Conservation (phyloP, 257 asterid species). For the Solanum corneliomulleri region DNA sequence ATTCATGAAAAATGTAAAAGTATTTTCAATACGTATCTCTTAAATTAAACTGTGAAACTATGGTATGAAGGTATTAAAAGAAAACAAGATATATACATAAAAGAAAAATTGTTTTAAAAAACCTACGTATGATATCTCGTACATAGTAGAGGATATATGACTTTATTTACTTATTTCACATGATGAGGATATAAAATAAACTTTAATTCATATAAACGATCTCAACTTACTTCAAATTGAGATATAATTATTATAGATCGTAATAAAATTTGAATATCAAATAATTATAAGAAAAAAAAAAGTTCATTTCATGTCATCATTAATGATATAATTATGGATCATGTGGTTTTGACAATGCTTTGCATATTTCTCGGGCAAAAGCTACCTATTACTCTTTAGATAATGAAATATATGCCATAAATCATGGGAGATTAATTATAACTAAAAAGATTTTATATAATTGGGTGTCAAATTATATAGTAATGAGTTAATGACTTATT, state of each 20-base stretch:
- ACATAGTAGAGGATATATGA: neutral
- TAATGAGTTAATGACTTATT: neutral
- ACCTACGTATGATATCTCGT: too few species aligned
- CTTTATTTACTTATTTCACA: neutral
- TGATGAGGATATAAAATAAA: neutral
- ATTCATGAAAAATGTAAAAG: too few species aligned
- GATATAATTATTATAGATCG: neutral
- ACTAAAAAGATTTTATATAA: neutral
- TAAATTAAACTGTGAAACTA: neutral
- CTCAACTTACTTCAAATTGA: neutral
- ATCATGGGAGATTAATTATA: neutral
- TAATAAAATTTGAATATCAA: neutral
- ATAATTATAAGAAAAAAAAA: neutral
- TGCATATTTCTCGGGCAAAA: conserved; percentile 6
- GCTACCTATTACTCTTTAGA: neutral
- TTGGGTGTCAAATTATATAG: neutral
- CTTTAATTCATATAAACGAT: neutral
- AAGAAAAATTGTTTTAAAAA: too few species aligned
- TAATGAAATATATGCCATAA: neutral
- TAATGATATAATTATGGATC: neutral
- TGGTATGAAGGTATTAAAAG: neutral
- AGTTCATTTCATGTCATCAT: neutral
- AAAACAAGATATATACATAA: neutral
- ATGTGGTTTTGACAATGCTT: neutral
- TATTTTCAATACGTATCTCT: too few species aligned